A percentile compares a stretch with the other conserved stretches of the same genome.
These are phyloP conservation scores for Fennellomyces sp. DNA, from an alignment of 371 early-diverging fungal species.

Conservation along the genomic window DNA sequence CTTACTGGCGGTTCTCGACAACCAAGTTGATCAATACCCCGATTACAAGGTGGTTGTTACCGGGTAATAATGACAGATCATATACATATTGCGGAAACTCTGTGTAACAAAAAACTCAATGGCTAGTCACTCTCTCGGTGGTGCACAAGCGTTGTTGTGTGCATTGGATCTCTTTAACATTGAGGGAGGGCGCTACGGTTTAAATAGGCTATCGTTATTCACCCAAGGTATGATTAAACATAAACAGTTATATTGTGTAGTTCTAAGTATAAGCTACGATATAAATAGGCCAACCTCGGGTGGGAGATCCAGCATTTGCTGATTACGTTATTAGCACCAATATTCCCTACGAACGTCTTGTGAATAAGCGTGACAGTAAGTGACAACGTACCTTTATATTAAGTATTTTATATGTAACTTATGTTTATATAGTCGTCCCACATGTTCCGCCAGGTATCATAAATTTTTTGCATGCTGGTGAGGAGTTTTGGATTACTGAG, in stretches of 20 bases:
- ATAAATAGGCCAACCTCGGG: constrained; percentile 17
- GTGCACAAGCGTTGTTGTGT: constrained; percentile 18
- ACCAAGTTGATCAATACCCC: constrained; percentile 14
- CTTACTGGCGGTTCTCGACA: neutral
- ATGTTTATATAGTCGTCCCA: constrained; percentile 13
- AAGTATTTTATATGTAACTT: no score
- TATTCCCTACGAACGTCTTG: constrained; percentile 10
- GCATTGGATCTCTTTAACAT: constrained; percentile 24
- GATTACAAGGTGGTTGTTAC: constrained; percentile 21
- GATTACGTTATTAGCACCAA: constrained; percentile 11
- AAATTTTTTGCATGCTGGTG: constrained; percentile 12
- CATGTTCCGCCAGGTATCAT: constrained; percentile 16
- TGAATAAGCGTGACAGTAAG: constrained; percentile 20
- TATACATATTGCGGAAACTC: neutral
- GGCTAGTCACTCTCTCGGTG: constrained; percentile 23
- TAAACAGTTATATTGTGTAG: no score
- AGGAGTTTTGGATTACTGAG: constrained; percentile 17
- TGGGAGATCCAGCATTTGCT: constrained; percentile 20
- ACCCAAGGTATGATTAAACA: constrained; percentile 11
- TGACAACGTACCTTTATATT: no score
- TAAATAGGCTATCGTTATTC: neutral
- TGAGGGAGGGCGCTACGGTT: neutral
- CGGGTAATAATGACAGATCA: constrained; percentile 9
- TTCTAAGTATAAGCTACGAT: neutral
- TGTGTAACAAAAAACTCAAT: neutral